A percentile compares a stretch with the other conserved stretches of the same genome.
Conservation (phyloP, 148 eudicot genomes). For the Vaccinium corymbosum region DNA sequence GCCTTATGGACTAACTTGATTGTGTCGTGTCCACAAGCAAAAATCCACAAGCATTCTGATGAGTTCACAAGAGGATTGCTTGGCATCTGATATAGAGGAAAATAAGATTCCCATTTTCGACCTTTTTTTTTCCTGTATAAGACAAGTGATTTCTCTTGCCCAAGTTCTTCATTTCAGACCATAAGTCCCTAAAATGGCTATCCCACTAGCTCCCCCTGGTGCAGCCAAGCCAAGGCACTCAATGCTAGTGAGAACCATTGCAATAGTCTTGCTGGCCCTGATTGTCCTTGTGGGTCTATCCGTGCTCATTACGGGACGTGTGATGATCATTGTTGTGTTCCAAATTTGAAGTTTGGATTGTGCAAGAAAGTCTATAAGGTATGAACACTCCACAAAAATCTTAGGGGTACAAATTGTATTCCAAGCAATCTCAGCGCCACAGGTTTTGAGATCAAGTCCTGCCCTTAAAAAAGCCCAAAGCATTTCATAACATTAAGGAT, state of each 20-base stretch:
- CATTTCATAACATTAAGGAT: too few species aligned
- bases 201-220: conserved; percentile 4
- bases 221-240: conserved; percentile 13
- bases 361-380: neutral
- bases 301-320: conserved; percentile 30
- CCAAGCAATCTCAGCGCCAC: too few species aligned
- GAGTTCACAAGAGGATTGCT: neutral
- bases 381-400: neutral
- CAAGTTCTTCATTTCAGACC: neutral
- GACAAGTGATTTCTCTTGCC: neutral
- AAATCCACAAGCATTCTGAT: neutral
- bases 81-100: neutral
- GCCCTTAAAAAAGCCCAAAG: too few species aligned
- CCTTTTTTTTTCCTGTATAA: conserved; percentile 1
- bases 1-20: too few species aligned
- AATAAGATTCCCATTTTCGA: neutral
- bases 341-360: neutral
- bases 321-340: neutral
- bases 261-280: conserved; percentile 36
- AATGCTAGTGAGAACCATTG: conserved; percentile 17
- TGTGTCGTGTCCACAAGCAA: neutral
- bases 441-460: too few species aligned
- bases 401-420: too few species aligned
- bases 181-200: conserved; percentile 9
- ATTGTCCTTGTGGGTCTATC: conserved; percentile 42